Percentiles rank a stretch among this genome's conserved stretches.
Evolutionary conservation across 177 flowering plant genomes (phyloP).

Genomic region (Tripterygium wilfordii): DNA sequence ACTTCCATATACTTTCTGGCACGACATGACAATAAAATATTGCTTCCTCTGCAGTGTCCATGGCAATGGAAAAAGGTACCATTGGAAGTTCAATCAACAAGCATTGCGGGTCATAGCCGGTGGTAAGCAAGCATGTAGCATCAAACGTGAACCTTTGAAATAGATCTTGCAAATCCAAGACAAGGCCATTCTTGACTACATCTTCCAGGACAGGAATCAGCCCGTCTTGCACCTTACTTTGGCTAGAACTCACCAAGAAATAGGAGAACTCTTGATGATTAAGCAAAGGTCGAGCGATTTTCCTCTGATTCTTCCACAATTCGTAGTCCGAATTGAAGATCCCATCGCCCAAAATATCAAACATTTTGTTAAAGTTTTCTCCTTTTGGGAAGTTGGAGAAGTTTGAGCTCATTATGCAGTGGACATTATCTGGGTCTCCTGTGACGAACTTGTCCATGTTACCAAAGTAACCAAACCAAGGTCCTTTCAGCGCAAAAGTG

Average conservation of each 20-base stretch:
- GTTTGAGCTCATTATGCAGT: constrained; percentile 22
- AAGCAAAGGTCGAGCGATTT: constrained; percentile 9
- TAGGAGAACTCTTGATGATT: constrained; percentile 11
- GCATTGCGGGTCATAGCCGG: too few relatives aligned
- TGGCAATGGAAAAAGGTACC: constrained; percentile 13
- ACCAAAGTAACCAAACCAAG: constrained; percentile 31
- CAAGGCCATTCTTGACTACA: constrained; percentile 6
- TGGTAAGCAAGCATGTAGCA: too few relatives aligned
- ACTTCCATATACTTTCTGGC: constrained; percentile 22
- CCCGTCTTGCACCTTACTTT: constrained; percentile 20
- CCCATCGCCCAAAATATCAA: constrained; percentile 39
- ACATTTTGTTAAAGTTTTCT: constrained; percentile 16
- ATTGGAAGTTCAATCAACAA: constrained; percentile 15
- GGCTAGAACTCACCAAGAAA: constrained; percentile 8
- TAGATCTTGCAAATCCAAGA: too few relatives aligned
- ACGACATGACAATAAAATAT: constrained; percentile 6
- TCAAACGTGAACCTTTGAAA: too few relatives aligned
- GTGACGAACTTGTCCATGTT: constrained; percentile 26
- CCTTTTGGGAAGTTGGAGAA: constrained; percentile 35
- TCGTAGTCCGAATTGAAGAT: constrained; percentile 33
- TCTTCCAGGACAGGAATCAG: constrained; percentile 23
- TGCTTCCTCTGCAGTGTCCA: constrained; percentile 15
- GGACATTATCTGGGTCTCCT: constrained; percentile 33
- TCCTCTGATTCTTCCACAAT: constrained; percentile 31
- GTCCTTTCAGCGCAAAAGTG: constrained; percentile 29